phyloP scores from a whole-genome alignment of 306 rosid genomes.

The Ochetophila trinervis region DNA sequence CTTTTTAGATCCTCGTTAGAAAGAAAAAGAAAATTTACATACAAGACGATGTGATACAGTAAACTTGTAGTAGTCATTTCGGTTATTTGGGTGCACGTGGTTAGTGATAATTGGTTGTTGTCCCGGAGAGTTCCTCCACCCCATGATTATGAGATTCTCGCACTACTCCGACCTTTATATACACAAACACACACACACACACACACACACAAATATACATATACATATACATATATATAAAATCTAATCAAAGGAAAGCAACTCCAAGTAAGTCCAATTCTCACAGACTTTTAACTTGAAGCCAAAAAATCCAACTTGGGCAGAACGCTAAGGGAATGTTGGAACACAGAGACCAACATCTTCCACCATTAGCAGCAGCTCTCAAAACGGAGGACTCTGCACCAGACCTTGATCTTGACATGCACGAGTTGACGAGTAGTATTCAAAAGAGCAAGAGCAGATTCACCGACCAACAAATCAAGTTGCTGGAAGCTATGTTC shows the following conservation, averaged over 20 bases:
- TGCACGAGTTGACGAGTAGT: not conserved
- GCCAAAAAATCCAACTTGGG: conserved; percentile 1
- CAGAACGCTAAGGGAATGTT: not conserved
- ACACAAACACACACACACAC: too few relatives aligned
- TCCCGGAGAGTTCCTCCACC: too few relatives aligned
- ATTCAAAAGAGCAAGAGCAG: conserved; percentile 5
- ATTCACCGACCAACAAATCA: conserved; percentile 18
- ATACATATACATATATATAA: too few relatives aligned
- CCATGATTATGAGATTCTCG: too few relatives aligned
- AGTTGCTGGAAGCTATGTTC: conserved; percentile 16
- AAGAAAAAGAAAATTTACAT: too few relatives aligned
- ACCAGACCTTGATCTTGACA: not conserved
- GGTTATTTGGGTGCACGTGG: too few relatives aligned
- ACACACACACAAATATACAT: too few relatives aligned
- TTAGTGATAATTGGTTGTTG: too few relatives aligned
- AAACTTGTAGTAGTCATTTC: too few relatives aligned
- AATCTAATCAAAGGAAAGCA: not conserved
- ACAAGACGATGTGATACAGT: too few relatives aligned
- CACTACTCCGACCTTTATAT: too few relatives aligned
- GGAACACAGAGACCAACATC: not conserved
- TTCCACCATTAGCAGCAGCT: not conserved
- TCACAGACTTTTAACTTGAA: not conserved
- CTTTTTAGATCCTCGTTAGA: too few relatives aligned
- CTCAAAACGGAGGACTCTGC: not conserved
- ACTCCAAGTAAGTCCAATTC: not conserved